A percentile compares a stretch with the other conserved stretches of the same genome.
phyloP scores from a whole-genome alignment of 306 rosid genomes.

The Dryas alaskensis region DNA sequence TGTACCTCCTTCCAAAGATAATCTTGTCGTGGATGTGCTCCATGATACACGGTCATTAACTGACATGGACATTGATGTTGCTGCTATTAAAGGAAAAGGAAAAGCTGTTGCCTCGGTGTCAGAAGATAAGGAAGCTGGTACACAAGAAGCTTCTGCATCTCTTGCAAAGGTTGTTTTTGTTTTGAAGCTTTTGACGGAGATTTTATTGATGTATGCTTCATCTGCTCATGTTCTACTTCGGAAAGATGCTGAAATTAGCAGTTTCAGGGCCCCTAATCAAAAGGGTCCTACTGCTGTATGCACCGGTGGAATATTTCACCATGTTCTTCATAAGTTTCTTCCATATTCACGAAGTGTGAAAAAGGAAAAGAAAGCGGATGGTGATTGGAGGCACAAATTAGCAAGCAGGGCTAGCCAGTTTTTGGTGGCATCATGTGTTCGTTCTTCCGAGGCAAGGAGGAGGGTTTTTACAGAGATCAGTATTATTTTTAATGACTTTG shows the following conservation, averaged over 20 bases:
- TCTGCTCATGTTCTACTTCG: conserved; percentile 89
- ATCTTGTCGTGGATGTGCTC: conserved; percentile 36
- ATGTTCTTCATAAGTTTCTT: conserved; percentile 75
- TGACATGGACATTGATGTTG: conserved; percentile 88
- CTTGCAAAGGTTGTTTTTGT: conserved; percentile 87
- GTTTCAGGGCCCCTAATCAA: conserved; percentile 47
- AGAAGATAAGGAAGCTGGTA: conserved; percentile 52
- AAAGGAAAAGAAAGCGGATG: conserved; percentile 83
- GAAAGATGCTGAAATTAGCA: conserved; percentile 76
- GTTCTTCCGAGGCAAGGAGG: conserved; percentile 90
- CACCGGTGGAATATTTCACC: conserved; percentile 73
- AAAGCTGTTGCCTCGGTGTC: conserved; percentile 65
- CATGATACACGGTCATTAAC: conserved; percentile 46
- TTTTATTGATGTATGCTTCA: conserved; percentile 75
- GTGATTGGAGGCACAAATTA: conserved; percentile 96
- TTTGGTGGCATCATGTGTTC: conserved; percentile 89
- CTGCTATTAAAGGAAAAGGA: conserved; percentile 79
- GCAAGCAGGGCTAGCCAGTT: conserved; percentile 89
- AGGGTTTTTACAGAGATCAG: conserved; percentile 78
- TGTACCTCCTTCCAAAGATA: conserved; percentile 68
- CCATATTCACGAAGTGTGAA: conserved; percentile 61
- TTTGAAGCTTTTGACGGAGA: conserved; percentile 82
- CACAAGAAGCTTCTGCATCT: conserved; percentile 76
- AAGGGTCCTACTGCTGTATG: conserved; percentile 48
- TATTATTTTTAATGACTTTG: conserved; percentile 61